Base-by-base conservation (phyloP, 2,329 filamentous ascomycete genomes). In the Botrytis byssoidea region DNA sequence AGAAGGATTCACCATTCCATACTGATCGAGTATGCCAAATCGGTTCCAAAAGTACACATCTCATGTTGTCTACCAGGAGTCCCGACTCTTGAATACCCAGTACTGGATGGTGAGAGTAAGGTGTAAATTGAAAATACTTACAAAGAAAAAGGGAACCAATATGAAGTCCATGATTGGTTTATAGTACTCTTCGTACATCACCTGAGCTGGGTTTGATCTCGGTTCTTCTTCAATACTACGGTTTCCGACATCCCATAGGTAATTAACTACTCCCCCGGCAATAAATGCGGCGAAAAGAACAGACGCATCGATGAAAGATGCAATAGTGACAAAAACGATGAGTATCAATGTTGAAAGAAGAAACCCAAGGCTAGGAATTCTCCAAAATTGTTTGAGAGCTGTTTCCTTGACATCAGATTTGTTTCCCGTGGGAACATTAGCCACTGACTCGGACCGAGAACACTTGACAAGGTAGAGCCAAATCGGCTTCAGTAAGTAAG, bases 61-160 rank as follows among this genome's bases (percentile, higher is more conserved):
- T 29, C n/a, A 3, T 18, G n/a, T 29, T 55, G 12, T 57, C n/a
- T 29, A 57, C n/a, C n/a, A 57, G 51, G 0, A 57, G 7, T 29
- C 51, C 51, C 5, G 51, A 29, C 3, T 29, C 14, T 29, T 55
- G 51, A 29, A 18, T 18, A 55, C 3, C 51, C n/a, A 7, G n/a
- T 29, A 55, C 51, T 32, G 51, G 44, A 22, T 57, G 20, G 8
- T 59, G 20, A 40, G n/a, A 72, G 37, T 44, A 22, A 32, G 29
- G 68, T 29, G 29, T 57, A 60, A 32, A 20, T 55, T 9, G 29
- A 25, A 22, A 16, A 44, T 8, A 81, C 87, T 81, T 79, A 88
- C 92, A 78, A 91, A 91, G 79, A 91, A 91, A 71, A 90, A 84
- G 0, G 89, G 88, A 32, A 85, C 85, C 1, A 91, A 80, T 4